Evolutionary conservation across 805 yeast species (phyloP).

Genomic region (Metschnikowia dekortorum): DNA sequence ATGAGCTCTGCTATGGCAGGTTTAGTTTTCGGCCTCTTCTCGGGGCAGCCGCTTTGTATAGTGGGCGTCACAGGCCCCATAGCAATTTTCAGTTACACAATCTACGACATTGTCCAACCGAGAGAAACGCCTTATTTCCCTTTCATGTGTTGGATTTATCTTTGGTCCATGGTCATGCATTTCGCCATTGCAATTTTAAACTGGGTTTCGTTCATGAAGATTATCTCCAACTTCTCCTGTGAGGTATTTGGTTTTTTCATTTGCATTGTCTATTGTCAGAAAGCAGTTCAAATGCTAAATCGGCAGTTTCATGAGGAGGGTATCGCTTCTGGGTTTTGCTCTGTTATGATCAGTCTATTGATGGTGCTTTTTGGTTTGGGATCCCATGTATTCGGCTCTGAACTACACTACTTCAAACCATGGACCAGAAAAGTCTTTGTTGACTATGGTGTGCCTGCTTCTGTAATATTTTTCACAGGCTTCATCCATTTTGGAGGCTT

Average conservation of each 20-base stretch:
- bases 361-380: slow-evolving; percentile 76
- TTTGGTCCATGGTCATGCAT: slow-evolving; percentile 88
- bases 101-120: slow-evolving; percentile 64
- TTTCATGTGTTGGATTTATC: slow-evolving; percentile 92
- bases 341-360: slow-evolving; percentile 67
- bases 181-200: slow-evolving; percentile 66
- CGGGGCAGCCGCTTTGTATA: slow-evolving; percentile 90
- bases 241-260: slow-evolving; percentile 92
- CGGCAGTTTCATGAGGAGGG: slow-evolving; percentile 55
- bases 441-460: slow-evolving; percentile 82
- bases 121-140: slow-evolving; percentile 63
- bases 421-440: slow-evolving; percentile 63
- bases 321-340: slow-evolving; percentile 58
- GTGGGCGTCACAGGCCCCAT: slow-evolving; percentile 98
- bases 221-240: slow-evolving; percentile 78
- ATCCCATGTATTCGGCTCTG: slow-evolving; percentile 51
- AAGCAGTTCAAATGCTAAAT: slow-evolving; percentile 78
- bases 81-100: slow-evolving; percentile 86
- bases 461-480: slow-evolving; percentile 87
- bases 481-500: slow-evolving; percentile 89
- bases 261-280: slow-evolving; percentile 80
- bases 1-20: slow-evolving; percentile 86
- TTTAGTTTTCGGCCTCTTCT: slow-evolving; percentile 74
- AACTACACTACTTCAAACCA: slow-evolving; percentile 59
- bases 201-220: slow-evolving; percentile 59